These are phyloP conservation scores for Boletus subcaerulescens DNA, from an alignment of 768 basidiomycete genomes.

Conservation along the genomic window DNA sequence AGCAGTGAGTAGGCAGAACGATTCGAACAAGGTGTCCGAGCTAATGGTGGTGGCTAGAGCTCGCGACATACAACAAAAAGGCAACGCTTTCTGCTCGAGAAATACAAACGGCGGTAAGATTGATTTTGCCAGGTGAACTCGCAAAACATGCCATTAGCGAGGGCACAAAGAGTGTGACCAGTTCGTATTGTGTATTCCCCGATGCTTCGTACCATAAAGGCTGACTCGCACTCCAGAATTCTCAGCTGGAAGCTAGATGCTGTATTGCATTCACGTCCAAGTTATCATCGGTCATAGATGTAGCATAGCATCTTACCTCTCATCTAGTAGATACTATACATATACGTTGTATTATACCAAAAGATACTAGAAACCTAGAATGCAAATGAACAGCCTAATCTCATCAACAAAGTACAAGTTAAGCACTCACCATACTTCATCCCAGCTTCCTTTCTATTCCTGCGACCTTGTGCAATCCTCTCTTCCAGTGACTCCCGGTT, in stretches of 20 bases:
- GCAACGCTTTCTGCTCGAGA: slow-evolving; percentile 73
- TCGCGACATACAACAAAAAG: slow-evolving; percentile 69
- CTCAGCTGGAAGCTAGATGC: slow-evolving; percentile 20
- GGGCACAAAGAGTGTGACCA: slow-evolving; percentile 63
- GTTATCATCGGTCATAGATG: slow-evolving; percentile 4
- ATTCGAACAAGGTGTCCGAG: not conserved
- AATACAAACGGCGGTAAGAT: slow-evolving; percentile 66
- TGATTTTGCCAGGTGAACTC: slow-evolving; percentile 70
- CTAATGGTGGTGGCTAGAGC: slow-evolving; percentile 35
- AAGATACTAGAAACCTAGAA: slow-evolving; percentile 23
- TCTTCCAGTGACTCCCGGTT: slow-evolving; percentile 84
- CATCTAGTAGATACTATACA: slow-evolving; percentile 7
- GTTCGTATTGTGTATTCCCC: slow-evolving; percentile 14
- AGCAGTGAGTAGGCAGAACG: slow-evolving; percentile 36
- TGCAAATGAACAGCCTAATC: not conserved
- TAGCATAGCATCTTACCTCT: slow-evolving; percentile 24
- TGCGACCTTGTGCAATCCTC: slow-evolving; percentile 74
- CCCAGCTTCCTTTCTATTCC: slow-evolving; percentile 86
- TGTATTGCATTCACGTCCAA: not conserved
- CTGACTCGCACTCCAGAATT: slow-evolving; percentile 23
- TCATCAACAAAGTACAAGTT: no score
- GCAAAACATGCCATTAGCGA: slow-evolving; percentile 77
- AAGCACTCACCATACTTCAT: slow-evolving; percentile 80
- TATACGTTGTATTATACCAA: slow-evolving; percentile 1
- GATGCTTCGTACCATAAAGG: not conserved